Base-by-base conservation (phyloP, 140 eudicot species). In the Cichorium intybus region DNA sequence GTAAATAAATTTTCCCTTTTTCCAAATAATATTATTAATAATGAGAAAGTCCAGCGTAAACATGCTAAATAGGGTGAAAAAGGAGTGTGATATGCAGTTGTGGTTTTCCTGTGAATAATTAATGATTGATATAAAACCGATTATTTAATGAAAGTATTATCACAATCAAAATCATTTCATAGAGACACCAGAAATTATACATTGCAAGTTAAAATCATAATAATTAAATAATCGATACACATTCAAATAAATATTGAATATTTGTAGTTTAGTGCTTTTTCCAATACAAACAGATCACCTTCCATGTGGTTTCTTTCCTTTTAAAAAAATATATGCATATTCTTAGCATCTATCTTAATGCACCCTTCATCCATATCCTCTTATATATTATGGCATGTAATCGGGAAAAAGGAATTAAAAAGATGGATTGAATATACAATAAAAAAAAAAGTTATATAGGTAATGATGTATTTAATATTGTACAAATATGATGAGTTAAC, bases 301-400 rank as follows among this genome's bases (percentile, higher is more conserved):
- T 47, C 28, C 69, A 46, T 9, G 24, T 28, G 20, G 22, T 9
- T 28, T 28, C 11, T 18, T 14, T 24, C 46, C 49, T 52, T 51
- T 37, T 39, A 37, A 16, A 50, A 66, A 48, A 54, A 47, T 31
- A 29, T 20, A 20, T 64, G 31, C 23, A 48, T 47, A 20, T 28
- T 64, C 49, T 17, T 64, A 48, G 45, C 58, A 16, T 28, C 57
- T 37, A 37, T 37, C 46, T 34, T 37, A 37, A 46, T 46, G 52
- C 52, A n/a, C 10, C 20, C 52, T n/a, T n/a, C 52, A 17, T 17
- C 52, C 52, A 46, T 46, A 46, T 46, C 52, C 52, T 46, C 4
- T n/a, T n/a, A 16, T 15, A n/a, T 15, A 4, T 12, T n/a, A 45
- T 2, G 50, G 20, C 50, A 49, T 64, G 43, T 15, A 64, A 54